Percentiles rank a stretch among this genome's conserved stretches.
These are phyloP conservation scores for Solanum aculeatissimum DNA, from an alignment of 305 asterid species.

Conservation along the genomic window DNA sequence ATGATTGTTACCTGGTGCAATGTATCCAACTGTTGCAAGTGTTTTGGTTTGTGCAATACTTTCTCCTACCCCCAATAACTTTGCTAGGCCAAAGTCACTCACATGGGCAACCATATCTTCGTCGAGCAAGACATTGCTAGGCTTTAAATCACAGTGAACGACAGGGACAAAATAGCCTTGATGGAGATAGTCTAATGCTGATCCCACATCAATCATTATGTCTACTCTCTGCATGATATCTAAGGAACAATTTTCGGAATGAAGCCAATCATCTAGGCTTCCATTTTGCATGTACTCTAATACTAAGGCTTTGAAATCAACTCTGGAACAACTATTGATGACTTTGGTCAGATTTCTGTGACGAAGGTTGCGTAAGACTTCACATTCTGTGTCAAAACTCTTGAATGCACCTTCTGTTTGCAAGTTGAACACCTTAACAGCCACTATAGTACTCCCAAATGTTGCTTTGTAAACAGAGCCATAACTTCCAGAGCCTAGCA, in stretches of 20 bases:
- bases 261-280: constrained; percentile 15
- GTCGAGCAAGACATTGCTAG: constrained; percentile 27
- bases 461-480: constrained; percentile 10
- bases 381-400: constrained; percentile 9
- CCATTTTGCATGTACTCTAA: constrained; percentile 9
- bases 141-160: constrained; percentile 33
- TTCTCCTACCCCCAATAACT: constrained; percentile 15
- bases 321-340: not conserved
- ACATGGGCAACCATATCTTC: constrained; percentile 27
- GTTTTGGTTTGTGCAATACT: constrained; percentile 16
- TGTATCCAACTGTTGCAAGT: constrained; percentile 29
- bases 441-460: not conserved
- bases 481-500: constrained; percentile 22
- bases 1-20: constrained; percentile 25
- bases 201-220: constrained; percentile 28
- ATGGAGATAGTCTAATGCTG: constrained; percentile 26
- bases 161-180: constrained; percentile 13
- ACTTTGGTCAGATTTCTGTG: constrained; percentile 14
- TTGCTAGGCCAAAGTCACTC: constrained; percentile 32
- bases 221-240: constrained; percentile 21
- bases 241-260: constrained; percentile 5
- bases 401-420: not conserved
- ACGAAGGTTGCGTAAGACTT: constrained; percentile 8
- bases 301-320: constrained; percentile 6
- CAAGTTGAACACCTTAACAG: not conserved